Evolutionary conservation across 441 rosid genomes (phyloP).

Genomic region (Erodium chrysanthum): DNA sequence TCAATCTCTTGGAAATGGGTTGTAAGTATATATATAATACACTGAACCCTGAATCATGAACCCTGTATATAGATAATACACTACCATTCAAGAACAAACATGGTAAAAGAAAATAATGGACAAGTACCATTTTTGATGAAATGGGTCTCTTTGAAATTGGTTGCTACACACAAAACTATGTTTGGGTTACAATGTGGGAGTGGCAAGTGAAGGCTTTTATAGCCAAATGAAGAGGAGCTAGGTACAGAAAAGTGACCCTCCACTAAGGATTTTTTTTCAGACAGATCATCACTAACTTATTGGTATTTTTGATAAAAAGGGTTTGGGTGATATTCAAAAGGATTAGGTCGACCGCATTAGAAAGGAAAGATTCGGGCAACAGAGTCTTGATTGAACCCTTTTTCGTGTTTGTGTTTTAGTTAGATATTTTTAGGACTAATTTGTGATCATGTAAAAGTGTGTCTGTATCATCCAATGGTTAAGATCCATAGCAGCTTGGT

Average conservation of each 20-base stretch:
- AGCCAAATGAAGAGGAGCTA: not conserved
- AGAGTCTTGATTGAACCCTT: not conserved
- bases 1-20: not conserved
- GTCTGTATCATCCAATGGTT: not conserved
- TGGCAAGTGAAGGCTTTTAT: conserved; percentile 2
- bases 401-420: not conserved
- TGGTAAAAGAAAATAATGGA: no score
- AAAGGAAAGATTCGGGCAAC: not conserved
- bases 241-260: not conserved
- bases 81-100: not conserved
- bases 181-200: not conserved
- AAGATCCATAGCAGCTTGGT: not conserved
- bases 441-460: not conserved
- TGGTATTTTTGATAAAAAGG: not conserved
- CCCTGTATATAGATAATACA: no score
- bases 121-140: no score
- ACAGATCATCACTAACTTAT: conserved; percentile 1
- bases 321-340: not conserved
- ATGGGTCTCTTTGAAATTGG: no score
- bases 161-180: no score
- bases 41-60: no score
- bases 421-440: not conserved
- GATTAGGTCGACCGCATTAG: not conserved
- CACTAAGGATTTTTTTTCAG: conserved; percentile 1
- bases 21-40: no score